phyloP scores from a whole-genome alignment of 768 basidiomycete species.

The Mycena albidolilacea region DNA sequence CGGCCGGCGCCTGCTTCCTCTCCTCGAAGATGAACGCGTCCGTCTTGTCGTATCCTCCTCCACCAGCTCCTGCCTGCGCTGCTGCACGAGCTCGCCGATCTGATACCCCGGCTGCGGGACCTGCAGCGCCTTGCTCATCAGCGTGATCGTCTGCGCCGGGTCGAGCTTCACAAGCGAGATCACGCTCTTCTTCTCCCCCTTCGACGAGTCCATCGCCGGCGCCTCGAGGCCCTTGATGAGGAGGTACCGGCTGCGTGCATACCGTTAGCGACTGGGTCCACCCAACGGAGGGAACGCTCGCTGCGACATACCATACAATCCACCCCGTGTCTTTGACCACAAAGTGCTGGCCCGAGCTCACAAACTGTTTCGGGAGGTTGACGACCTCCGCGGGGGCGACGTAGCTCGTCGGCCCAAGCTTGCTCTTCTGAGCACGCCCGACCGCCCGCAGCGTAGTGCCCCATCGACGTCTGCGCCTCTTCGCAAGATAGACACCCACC shows the following conservation, averaged over 20 bases:
- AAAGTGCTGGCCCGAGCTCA: conserved; percentile 64
- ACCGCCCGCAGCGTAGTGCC: conserved; percentile 54
- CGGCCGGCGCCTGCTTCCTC: conserved; percentile 31
- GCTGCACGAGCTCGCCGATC: conserved; percentile 62
- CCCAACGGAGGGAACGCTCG: background rate
- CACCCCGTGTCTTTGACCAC: conserved; percentile 78
- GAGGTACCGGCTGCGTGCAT: conserved; percentile 67
- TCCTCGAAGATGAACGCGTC: conserved; percentile 63
- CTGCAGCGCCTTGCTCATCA: conserved; percentile 54
- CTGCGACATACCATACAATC: conserved; percentile 72
- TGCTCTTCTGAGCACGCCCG: conserved; percentile 61
- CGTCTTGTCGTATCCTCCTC: conserved; percentile 66
- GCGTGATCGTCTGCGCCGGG: conserved; percentile 59
- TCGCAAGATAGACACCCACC: conserved; percentile 78
- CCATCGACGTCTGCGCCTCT: conserved; percentile 67
- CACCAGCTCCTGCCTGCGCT: conserved; percentile 55
- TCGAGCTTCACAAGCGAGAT: conserved; percentile 66
- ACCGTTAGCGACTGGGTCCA: background rate
- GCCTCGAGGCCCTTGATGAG: conserved; percentile 55
- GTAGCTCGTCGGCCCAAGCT: conserved; percentile 60
- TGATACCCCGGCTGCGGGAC: conserved; percentile 74
- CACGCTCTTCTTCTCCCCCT: conserved; percentile 36
- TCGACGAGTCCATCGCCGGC: background rate
- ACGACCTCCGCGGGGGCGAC: conserved; percentile 77
- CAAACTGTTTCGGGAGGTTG: conserved; percentile 70